Evolutionary conservation across 257 asterid genomes (phyloP).

Genomic region (Nicotiana tabacum): DNA sequence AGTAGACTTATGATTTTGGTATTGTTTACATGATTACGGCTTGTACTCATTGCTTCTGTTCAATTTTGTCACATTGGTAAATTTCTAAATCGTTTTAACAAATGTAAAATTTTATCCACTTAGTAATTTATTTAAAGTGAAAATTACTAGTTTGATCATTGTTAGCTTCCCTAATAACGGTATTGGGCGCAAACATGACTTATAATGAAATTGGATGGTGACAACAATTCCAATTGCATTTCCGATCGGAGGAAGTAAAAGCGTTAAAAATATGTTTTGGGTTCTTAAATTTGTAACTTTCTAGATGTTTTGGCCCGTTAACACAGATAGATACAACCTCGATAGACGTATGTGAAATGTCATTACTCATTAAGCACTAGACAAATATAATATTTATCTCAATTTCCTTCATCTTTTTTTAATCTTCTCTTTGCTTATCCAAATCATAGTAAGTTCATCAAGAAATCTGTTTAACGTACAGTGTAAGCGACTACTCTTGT

Average conservation of each 20-base stretch:
- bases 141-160: no score
- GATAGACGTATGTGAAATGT: background rate
- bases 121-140: no score
- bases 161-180: no score
- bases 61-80: no score
- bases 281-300: background rate
- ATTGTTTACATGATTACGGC: no score
- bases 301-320: background rate
- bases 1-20: no score
- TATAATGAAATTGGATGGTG: no score
- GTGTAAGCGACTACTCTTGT: background rate
- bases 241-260: background rate
- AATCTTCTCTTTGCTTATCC: background rate
- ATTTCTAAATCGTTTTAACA: no score
- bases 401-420: background rate
- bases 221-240: background rate
- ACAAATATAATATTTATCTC: background rate
- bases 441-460: background rate
- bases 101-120: no score
- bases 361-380: background rate
- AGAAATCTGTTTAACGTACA: background rate
- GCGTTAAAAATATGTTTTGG: background rate
- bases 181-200: no score
- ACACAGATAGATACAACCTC: background rate
- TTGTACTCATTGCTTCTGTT: no score